Evolutionary conservation across 176 grass and related monocot species (phyloP).

Genomic region (Puccinellia tenuiflora): DNA sequence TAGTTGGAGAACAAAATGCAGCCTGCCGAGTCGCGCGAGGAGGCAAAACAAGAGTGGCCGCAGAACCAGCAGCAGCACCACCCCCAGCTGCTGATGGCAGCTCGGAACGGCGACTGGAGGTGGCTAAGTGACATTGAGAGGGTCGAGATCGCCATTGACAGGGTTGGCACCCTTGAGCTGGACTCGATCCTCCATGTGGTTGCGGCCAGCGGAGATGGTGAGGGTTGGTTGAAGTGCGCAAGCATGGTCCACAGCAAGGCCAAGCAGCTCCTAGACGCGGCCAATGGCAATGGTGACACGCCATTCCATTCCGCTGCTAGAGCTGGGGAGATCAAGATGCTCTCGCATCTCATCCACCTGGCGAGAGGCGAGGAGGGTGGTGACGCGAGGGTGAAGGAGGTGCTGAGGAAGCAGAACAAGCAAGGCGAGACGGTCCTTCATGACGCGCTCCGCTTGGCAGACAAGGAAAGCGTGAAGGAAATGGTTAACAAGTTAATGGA

Average conservation of each 20-base stretch:
- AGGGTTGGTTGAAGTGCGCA: background rate
- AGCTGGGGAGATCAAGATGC: background rate
- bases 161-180: background rate
- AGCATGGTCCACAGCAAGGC: background rate
- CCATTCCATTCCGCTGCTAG: background rate
- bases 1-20: background rate
- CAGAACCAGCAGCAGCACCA: background rate
- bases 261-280: background rate
- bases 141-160: background rate
- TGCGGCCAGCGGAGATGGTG: background rate
- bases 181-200: background rate
- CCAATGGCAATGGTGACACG: background rate
- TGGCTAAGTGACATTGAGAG: background rate
- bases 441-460: background rate
- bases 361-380: background rate
- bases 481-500: background rate
- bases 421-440: background rate
- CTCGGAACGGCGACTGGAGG: background rate
- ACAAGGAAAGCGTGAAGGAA: background rate
- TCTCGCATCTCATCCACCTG: background rate
- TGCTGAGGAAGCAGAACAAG: background rate
- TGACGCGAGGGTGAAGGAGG: background rate
- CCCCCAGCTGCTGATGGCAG: constrained; percentile 11
- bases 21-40: background rate
- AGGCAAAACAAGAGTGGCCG: background rate